A percentile compares a stretch with the other conserved stretches of the same genome.
Conservation (phyloP, 495 filamentous ascomycete species). For the Entonaema liquescens region DNA sequence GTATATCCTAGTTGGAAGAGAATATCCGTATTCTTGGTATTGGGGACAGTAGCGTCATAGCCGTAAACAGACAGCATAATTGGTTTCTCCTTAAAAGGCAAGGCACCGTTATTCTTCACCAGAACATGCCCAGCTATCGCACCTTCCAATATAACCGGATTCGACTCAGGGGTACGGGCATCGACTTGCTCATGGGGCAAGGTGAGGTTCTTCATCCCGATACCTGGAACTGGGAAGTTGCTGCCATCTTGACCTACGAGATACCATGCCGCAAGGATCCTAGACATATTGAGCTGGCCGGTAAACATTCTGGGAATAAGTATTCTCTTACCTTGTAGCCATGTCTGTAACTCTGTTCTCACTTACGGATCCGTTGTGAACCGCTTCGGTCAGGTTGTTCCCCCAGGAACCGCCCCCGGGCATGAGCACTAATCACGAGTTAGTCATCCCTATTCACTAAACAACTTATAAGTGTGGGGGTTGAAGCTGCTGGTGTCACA, state of each 20-base stretch:
- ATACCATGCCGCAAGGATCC: constrained; percentile 69
- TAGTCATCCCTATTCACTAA: neutral
- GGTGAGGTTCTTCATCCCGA: constrained; percentile 64
- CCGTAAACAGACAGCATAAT: constrained; percentile 59
- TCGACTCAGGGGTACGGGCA: constrained; percentile 55
- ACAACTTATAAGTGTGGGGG: neutral
- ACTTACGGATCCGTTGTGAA: constrained; percentile 59
- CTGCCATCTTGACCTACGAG: constrained; percentile 59
- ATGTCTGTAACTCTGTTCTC: constrained; percentile 63
- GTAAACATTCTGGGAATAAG: too few relatives aligned
- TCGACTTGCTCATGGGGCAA: constrained; percentile 62
- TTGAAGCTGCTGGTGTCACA: neutral
- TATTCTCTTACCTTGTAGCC: constrained; percentile 50
- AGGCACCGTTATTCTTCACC: constrained; percentile 66
- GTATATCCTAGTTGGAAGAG: constrained; percentile 47
- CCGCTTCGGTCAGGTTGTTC: constrained; percentile 52
- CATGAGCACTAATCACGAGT: constrained; percentile 57
- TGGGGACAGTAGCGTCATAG: constrained; percentile 51
- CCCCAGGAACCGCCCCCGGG: constrained; percentile 61
- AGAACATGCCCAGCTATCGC: constrained; percentile 67
- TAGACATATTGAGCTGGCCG: constrained; percentile 36
- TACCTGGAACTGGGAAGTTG: constrained; percentile 57
- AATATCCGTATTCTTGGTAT: constrained; percentile 46
- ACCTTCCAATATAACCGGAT: constrained; percentile 53
- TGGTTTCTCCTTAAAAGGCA: constrained; percentile 63